A percentile compares a stretch with the other conserved stretches of the same genome.
phyloP scores from a whole-genome alignment of 345 rosid genomes.

The Acer saccharum region DNA sequence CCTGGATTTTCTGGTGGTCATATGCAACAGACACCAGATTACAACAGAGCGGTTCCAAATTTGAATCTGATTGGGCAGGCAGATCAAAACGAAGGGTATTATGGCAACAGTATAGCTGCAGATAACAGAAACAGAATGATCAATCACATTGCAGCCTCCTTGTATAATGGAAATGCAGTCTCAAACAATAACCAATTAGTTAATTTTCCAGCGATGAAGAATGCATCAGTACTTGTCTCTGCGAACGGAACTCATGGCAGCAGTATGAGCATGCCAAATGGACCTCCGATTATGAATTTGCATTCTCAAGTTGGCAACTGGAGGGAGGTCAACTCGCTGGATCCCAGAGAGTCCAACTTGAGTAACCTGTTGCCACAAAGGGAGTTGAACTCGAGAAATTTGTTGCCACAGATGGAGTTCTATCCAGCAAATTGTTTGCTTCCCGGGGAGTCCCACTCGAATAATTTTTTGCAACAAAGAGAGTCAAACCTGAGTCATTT shows the following conservation, averaged over 20 bases:
- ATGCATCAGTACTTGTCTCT: constrained; percentile 25
- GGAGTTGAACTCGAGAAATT: neutral
- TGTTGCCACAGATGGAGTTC: neutral
- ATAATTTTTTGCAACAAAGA: neutral
- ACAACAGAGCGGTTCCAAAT: constrained; percentile 25
- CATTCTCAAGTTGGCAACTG: constrained; percentile 33
- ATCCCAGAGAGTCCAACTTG: constrained; percentile 12
- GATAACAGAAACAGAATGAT: constrained; percentile 23
- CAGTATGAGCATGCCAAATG: constrained; percentile 20
- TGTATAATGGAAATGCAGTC: constrained; percentile 17
- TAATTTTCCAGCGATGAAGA: constrained; percentile 22
- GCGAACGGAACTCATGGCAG: constrained; percentile 18
- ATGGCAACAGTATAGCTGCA: constrained; percentile 19
- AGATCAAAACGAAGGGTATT: constrained; percentile 21
- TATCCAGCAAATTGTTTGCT: neutral
- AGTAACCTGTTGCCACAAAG: constrained; percentile 23
- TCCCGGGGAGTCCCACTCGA: neutral
- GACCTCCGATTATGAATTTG: constrained; percentile 24
- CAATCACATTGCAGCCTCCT: constrained; percentile 37
- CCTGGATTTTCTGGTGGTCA: constrained; percentile 28
- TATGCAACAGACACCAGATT: constrained; percentile 20
- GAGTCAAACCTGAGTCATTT: constrained; percentile 23
- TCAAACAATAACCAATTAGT: constrained; percentile 24
- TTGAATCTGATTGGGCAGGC: constrained; percentile 24
- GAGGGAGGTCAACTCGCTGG: constrained; percentile 17